A percentile compares a stretch with the other conserved stretches of the same genome.
Conservation (phyloP, 75 land plant genomes). For the Adiantum capillusveneris region DNA sequence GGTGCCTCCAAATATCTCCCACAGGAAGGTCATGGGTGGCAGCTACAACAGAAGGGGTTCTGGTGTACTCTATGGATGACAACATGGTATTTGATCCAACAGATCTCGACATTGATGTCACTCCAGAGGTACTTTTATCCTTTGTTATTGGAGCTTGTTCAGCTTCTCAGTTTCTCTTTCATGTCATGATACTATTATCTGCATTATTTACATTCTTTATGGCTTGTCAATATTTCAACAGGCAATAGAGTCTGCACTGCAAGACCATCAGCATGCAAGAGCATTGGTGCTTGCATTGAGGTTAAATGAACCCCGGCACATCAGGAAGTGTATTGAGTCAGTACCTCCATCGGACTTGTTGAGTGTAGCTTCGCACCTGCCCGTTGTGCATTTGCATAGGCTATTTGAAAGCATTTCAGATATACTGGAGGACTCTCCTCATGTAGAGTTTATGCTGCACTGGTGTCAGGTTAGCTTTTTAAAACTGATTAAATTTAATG, state of each 20-base stretch:
- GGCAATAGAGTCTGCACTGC: slow-evolving; percentile 67
- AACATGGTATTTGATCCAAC: slow-evolving; percentile 84
- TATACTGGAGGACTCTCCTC: slow-evolving; percentile 69
- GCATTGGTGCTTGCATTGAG: slow-evolving; percentile 75
- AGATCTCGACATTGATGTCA: slow-evolving; percentile 90
- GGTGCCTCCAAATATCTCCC: slow-evolving; percentile 75
- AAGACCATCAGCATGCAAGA: slow-evolving; percentile 28
- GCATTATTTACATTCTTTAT: too few species aligned
- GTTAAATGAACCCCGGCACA: slow-evolving; percentile 65
- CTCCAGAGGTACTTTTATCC: slow-evolving; percentile 66
- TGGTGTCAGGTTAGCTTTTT: slow-evolving; percentile 76
- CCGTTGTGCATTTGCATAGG: slow-evolving; percentile 55
- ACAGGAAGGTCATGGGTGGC: slow-evolving; percentile 94
- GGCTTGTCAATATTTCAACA: too few species aligned
- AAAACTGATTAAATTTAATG: background rate
- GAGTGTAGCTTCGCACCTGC: slow-evolving; percentile 42
- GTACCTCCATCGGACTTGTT: slow-evolving; percentile 52
- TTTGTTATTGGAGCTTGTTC: background rate
- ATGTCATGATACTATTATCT: too few species aligned
- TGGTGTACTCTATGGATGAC: slow-evolving; percentile 84
- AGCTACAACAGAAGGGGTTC: slow-evolving; percentile 90
- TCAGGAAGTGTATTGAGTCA: slow-evolving; percentile 62
- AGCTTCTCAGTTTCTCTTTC: too few species aligned
- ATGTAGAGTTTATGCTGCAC: slow-evolving; percentile 71
- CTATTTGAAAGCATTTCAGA: slow-evolving; percentile 62